These are phyloP conservation scores for Zarea fungicola DNA, from an alignment of 2,329 filamentous ascomycete species.

Conservation along the genomic window DNA sequence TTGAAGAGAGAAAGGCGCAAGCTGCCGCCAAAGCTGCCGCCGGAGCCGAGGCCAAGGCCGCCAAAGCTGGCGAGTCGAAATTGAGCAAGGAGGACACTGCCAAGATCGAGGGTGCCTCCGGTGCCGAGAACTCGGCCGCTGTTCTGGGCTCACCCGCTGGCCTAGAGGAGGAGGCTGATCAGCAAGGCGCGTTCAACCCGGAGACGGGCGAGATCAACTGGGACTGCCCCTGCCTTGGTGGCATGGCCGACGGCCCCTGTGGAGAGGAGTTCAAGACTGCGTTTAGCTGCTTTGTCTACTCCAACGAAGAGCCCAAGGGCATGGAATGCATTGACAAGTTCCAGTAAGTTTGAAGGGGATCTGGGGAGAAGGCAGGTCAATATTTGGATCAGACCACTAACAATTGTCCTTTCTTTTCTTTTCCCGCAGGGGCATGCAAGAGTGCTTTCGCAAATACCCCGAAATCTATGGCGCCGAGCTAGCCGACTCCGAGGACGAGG, in stretches of 20 bases:
- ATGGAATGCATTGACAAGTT: slow-evolving; percentile 98
- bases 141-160: slow-evolving; percentile 39
- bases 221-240: slow-evolving; percentile 96
- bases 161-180: slow-evolving; percentile 73
- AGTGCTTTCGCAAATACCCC: slow-evolving; percentile 89
- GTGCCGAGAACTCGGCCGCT: slow-evolving; percentile 16
- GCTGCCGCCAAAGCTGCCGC: slow-evolving; percentile 16
- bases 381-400: too few species aligned
- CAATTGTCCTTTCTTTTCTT: too few species aligned
- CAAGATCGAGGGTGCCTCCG: slow-evolving; percentile 15
- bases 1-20: slow-evolving; percentile 49
- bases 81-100: slow-evolving; percentile 20
- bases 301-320: slow-evolving; percentile 89
- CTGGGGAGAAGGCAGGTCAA: too few species aligned
- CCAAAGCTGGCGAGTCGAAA: slow-evolving; percentile 25
- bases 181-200: slow-evolving; percentile 93
- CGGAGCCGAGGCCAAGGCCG: slow-evolving; percentile 21
- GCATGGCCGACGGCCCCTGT: slow-evolving; percentile 94
- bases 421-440: slow-evolving; percentile 85
- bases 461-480: slow-evolving; percentile 90
- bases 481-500: slow-evolving; percentile 61
- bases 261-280: slow-evolving; percentile 92
- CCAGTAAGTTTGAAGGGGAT: slow-evolving; percentile 58
- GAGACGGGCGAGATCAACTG: slow-evolving; percentile 99
- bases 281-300: slow-evolving; percentile 98